A percentile compares a stretch with the other conserved stretches of the same genome.
phyloP scores from a whole-genome alignment of 768 basidiomycete species.

The Russula brevipes region DNA sequence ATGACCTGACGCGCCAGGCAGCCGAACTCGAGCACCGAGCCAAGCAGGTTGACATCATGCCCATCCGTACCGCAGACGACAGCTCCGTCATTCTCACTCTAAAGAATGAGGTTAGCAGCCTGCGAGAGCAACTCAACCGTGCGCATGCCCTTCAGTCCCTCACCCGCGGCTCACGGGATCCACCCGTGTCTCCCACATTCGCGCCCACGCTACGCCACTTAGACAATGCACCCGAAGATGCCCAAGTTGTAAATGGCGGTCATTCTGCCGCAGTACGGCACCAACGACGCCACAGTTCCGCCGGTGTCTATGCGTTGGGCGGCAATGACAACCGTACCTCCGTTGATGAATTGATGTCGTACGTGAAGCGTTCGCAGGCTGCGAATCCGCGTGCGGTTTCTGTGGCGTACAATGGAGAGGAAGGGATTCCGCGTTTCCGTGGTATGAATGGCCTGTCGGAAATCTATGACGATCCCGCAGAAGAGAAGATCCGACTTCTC shows the following conservation, averaged over 20 bases:
- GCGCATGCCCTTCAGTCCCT: slow-evolving; percentile 89
- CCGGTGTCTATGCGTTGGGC: slow-evolving; percentile 63
- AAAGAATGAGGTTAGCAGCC: slow-evolving; percentile 85
- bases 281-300: slow-evolving; percentile 82
- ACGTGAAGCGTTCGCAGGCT: slow-evolving; percentile 64
- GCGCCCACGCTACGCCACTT: slow-evolving; percentile 66
- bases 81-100: slow-evolving; percentile 80
- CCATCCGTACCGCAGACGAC: slow-evolving; percentile 72
- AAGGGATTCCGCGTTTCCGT: slow-evolving; percentile 61
- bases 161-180: slow-evolving; percentile 64
- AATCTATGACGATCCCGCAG: slow-evolving; percentile 84
- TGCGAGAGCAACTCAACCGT: slow-evolving; percentile 93
- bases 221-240: slow-evolving; percentile 40
- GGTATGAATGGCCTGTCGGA: slow-evolving; percentile 59
- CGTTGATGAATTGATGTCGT: slow-evolving; percentile 71
- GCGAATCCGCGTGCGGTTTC: slow-evolving; percentile 81
- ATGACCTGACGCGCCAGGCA: slow-evolving; percentile 69
- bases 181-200: slow-evolving; percentile 82
- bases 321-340: slow-evolving; percentile 65
- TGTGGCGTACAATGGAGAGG: slow-evolving; percentile 81
- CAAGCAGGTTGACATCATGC: slow-evolving; percentile 58
- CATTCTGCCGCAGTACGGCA: slow-evolving; percentile 41
- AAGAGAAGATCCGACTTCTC: slow-evolving; percentile 93
- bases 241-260: slow-evolving; percentile 40
- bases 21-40: slow-evolving; percentile 73